Evolutionary conservation across 768 basidiomycete genomes (phyloP), one percentile per base, ranked within the genome.

Genomic region (Tylopilus sp.): DNA sequence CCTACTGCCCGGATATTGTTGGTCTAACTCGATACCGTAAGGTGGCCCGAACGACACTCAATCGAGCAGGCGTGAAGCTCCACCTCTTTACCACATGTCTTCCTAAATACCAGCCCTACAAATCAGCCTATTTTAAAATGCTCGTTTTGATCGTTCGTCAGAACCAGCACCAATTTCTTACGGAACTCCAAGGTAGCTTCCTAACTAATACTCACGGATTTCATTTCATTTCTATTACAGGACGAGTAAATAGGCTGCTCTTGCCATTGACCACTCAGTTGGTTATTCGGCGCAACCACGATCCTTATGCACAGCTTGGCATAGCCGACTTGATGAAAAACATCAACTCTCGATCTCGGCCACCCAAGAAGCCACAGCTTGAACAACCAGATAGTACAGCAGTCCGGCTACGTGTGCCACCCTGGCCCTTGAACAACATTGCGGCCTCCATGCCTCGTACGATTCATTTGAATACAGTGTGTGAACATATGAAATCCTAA

Each of bases 11-110:
- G 50, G 23, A 33, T 35, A 31, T 12, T 38, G 21, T 3, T 26
- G 12, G 28, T 40, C 42, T 47, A 15, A 57, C 46, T 23, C 23
- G 40, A 33, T 25, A 23, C 36, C 30, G 25, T 52, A 8, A 82
- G 81, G 68, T 77, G 42, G 76, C 78, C 31, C 71, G 74, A 52
- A 71, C 65, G 47, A 80, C 79, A 9, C 74, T 82, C 46, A 67
- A 66, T 48, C 63, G 60, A 21, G 67, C 69, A 28, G 74, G 75
- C 33, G 56, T 80, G 47, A 69, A 71, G 21, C 64, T 75, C 13
- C 75, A 79, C 55, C 67, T 69, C 40, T 80, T 79, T 63, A 72
- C 72, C 30, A 65, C 71, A 40, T 81, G 80, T 59, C 65, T 75
- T 20, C 56, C 69, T 25, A 58, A 65, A 47, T 61, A 74, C 23